phyloP scores from a whole-genome alignment of 1,139 yeast species.

The Debaryomycetaceae sp. region DNA sequence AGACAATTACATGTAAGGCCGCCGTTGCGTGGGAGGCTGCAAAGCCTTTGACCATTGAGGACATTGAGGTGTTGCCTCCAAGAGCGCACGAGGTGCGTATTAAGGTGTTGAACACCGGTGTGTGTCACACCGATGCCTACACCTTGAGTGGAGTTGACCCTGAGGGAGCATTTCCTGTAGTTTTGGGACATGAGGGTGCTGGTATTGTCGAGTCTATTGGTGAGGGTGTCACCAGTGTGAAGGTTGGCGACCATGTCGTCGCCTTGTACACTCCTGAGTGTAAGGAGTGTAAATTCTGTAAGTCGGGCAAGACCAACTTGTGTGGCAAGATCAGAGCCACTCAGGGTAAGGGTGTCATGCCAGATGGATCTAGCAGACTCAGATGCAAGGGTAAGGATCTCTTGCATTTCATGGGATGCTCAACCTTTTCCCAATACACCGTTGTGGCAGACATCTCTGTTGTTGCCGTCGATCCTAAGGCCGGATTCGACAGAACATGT shows the following conservation, averaged over 20 bases:
- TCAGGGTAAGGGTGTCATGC: constrained; percentile 39
- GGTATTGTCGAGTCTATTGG: constrained; percentile 93
- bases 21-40: constrained; percentile 98
- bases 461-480: constrained; percentile 82
- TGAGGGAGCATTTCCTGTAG: constrained; percentile 91
- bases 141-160: constrained; percentile 93
- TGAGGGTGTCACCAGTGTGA: constrained; percentile 85
- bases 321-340: constrained; percentile 83
- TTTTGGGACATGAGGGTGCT: constrained; percentile 97
- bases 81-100: constrained; percentile 96
- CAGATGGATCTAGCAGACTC: constrained; percentile 93
- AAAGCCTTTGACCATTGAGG: constrained; percentile 81
- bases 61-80: constrained; percentile 88
- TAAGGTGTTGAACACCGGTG: constrained; percentile 83
- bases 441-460: constrained; percentile 98
- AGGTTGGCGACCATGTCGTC: constrained; percentile 85
- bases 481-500: constrained; percentile 84
- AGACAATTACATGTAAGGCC: constrained; percentile 86
- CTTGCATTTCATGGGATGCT: constrained; percentile 95
- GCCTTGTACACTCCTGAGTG: constrained; percentile 97
- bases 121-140: constrained; percentile 98
- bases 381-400: constrained; percentile 77
- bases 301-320: constrained; percentile 90
- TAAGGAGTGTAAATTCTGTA: constrained; percentile 90
- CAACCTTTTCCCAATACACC: constrained; percentile 94